A percentile compares a stretch with the other conserved stretches of the same genome.
Conservation (phyloP, 164 flowering plant species). For the Nymphaea thermarum region DNA sequence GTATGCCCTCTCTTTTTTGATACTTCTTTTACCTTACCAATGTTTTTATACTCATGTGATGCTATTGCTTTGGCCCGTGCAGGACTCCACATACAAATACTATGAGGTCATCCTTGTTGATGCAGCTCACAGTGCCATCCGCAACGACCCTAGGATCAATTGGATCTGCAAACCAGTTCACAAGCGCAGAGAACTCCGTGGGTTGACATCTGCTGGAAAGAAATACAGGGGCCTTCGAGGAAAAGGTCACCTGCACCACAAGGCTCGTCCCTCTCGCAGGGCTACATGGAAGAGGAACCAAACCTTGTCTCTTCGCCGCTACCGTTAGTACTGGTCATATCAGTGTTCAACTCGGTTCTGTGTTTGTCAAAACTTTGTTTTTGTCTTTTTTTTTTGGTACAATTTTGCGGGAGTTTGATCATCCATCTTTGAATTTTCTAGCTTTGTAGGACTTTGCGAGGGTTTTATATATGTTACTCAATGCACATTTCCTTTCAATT, state of each 20-base stretch:
- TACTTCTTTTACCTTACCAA: not conserved
- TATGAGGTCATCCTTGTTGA: slow-evolving; percentile 60
- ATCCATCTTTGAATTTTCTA: not conserved
- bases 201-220: slow-evolving; percentile 48
- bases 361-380: not conserved
- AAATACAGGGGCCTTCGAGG: slow-evolving; percentile 42
- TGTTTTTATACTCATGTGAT: not conserved
- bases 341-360: not conserved
- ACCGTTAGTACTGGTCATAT: slow-evolving; percentile 33
- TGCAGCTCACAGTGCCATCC: slow-evolving; percentile 50
- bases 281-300: slow-evolving; percentile 84
- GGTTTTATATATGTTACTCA: too few species aligned
- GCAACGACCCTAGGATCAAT: slow-evolving; percentile 60
- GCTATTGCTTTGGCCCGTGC: not conserved
- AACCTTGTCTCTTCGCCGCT: slow-evolving; percentile 63
- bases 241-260: slow-evolving; percentile 38
- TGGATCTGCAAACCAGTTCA: slow-evolving; percentile 48
- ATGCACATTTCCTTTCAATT: too few species aligned
- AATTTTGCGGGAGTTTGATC: not conserved
- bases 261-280: slow-evolving; percentile 35
- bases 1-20: not conserved
- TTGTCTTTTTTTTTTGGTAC: not conserved
- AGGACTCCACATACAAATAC: slow-evolving; percentile 69
- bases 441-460: not conserved
- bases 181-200: slow-evolving; percentile 49